These are phyloP conservation scores for Ceriops tagal DNA, from an alignment of 345 rosid genomes.

Conservation along the genomic window DNA sequence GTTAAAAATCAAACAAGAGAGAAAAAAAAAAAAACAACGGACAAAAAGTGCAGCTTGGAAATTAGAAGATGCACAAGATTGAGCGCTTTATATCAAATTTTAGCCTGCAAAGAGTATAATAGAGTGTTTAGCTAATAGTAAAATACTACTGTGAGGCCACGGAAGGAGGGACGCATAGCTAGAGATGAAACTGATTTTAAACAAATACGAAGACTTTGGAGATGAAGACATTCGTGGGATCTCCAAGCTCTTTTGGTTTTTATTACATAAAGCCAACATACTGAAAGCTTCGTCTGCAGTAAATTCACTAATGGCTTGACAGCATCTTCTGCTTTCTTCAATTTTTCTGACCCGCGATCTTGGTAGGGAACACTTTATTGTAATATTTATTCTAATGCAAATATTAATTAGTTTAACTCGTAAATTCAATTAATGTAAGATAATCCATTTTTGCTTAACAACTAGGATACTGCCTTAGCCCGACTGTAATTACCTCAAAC, in stretches of 20 bases:
- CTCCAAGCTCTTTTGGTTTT: neutral
- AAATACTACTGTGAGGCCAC: neutral
- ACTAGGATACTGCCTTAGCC: too few relatives aligned
- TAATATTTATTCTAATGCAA: too few relatives aligned
- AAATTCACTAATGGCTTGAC: neutral
- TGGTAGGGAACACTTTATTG: too few relatives aligned
- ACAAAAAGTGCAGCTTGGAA: conserved; percentile 8
- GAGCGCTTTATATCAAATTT: neutral
- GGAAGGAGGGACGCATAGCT: neutral
- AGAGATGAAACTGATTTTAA: neutral
- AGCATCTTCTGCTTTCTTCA: too few relatives aligned
- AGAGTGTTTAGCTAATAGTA: neutral
- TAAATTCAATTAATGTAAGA: too few relatives aligned
- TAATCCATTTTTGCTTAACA: too few relatives aligned
- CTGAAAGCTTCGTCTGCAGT: neutral
- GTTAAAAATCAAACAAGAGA: neutral
- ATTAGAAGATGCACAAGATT: conserved; percentile 1
- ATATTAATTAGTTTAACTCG: too few relatives aligned
- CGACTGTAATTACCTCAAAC: too few relatives aligned
- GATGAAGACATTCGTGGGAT: neutral
- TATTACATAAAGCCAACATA: neutral
- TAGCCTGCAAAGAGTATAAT: conserved; percentile 16
- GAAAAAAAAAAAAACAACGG: conserved; percentile 7
- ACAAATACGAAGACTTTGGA: neutral
- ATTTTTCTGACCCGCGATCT: too few relatives aligned